Evolutionary conservation across 345 rosid genomes (phyloP).

Genomic region (Dipteronia dyeriana): DNA sequence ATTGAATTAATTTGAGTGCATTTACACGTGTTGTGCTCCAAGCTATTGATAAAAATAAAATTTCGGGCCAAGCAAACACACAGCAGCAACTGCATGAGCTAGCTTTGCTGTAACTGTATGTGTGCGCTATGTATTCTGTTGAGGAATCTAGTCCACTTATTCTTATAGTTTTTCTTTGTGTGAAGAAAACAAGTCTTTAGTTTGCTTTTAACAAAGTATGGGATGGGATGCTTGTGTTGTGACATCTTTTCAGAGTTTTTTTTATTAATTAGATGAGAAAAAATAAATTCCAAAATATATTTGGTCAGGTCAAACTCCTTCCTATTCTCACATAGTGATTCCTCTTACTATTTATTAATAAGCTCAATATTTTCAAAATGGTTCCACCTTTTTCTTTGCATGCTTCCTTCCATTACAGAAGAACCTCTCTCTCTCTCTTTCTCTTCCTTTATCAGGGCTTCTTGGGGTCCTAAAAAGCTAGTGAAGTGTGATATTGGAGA

Average conservation of each 20-base stretch:
- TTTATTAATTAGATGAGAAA: conserved; percentile 16
- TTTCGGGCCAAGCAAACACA: conserved; percentile 1
- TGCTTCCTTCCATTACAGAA: conserved; percentile 44
- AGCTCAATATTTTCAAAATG: conserved; percentile 29
- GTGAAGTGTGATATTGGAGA: background rate
- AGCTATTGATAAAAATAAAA: background rate
- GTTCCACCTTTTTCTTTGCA: conserved; percentile 32
- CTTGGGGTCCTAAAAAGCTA: conserved; percentile 39
- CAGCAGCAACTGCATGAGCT: conserved; percentile 1
- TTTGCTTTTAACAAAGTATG: conserved; percentile 39
- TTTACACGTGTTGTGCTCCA: conserved; percentile 16
- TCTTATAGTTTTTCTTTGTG: conserved; percentile 6
- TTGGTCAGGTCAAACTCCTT: conserved; percentile 48
- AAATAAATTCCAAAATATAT: conserved; percentile 26
- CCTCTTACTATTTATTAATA: conserved; percentile 15
- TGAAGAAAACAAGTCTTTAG: conserved; percentile 17
- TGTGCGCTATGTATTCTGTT: conserved; percentile 13
- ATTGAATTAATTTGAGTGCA: conserved; percentile 21
- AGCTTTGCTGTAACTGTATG: background rate
- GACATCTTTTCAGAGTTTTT: conserved; percentile 43
- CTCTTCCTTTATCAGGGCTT: conserved; percentile 4
- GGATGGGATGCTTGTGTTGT: conserved; percentile 35
- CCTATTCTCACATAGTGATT: conserved; percentile 27
- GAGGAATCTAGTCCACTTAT: conserved; percentile 52
- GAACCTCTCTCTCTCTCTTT: conserved; percentile 11